phyloP scores from a whole-genome alignment of 345 rosid species.

The Psidium guajava region DNA sequence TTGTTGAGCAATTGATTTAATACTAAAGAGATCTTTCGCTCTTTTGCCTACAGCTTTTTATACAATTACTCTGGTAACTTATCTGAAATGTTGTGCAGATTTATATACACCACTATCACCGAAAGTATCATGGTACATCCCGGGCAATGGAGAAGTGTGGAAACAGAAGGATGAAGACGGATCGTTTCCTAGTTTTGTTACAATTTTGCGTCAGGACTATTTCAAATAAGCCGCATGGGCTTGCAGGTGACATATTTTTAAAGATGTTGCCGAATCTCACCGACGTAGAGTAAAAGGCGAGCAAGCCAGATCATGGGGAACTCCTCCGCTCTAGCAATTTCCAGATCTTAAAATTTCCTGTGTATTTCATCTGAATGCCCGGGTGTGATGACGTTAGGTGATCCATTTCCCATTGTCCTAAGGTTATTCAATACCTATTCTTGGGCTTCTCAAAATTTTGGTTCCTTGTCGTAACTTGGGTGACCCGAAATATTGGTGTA shows the following conservation, averaged over 20 bases:
- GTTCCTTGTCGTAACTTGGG: neutral
- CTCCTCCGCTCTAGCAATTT: neutral
- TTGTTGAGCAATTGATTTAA: neutral
- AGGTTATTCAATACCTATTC: neutral
- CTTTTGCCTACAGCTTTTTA: neutral
- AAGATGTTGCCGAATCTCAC: neutral
- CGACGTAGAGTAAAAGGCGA: neutral
- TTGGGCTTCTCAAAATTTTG: neutral
- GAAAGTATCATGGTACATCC: slow-evolving; percentile 57
- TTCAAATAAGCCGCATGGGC: slow-evolving; percentile 22
- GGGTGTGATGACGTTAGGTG: neutral
- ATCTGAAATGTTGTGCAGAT: slow-evolving; percentile 27
- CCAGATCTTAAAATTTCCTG: neutral
- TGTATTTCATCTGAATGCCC: neutral
- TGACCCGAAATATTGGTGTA: neutral
- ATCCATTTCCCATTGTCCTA: neutral
- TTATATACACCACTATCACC: slow-evolving; percentile 59
- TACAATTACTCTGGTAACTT: neutral
- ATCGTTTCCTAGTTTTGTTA: slow-evolving; percentile 24
- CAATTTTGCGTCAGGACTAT: slow-evolving; percentile 45
- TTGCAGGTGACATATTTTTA: neutral
- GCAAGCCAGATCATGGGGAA: neutral
- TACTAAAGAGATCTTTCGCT: neutral
- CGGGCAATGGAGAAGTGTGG: slow-evolving; percentile 46
- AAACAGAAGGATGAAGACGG: slow-evolving; percentile 61